Base-by-base conservation (phyloP, 2,329 filamentous ascomycete genomes). In the Metarhizium brunneum region DNA sequence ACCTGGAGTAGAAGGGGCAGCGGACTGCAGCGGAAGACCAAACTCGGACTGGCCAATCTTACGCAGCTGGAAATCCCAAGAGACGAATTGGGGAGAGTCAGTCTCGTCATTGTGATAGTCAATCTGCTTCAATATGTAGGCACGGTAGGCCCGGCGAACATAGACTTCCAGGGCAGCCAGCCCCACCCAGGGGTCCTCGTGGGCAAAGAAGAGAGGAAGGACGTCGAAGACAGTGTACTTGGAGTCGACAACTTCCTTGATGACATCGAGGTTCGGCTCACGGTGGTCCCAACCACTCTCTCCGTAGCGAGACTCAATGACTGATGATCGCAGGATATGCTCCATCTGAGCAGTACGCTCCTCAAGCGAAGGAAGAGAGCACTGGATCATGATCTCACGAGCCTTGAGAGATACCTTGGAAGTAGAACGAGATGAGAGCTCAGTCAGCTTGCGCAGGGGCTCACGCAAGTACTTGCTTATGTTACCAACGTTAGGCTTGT, bases 161-260 rank as follows among this genome's bases (percentile, higher is more conserved):
- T 99, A 99, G 51, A 97, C 92, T 70, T 99, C 94, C 4, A 99
- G 82, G 50, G 94, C 90, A 57, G 94, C 94, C 59, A 96, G 78
- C 7, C 90, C 90, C 35, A 99, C 92, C 90, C 91, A 97, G 13
- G 90, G 86, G 67, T 99, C 94, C 47, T 89, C 83, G 73, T 99
- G 91, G 38, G 86, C 88, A 68, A 99, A 99, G 83, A 99, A 99
- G 56, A 90, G 85, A 7, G 92, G 88, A 62, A 99, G 74, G 18
- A 99, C 94, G 68, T 99, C 94, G 64, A 96, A 96, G 61, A 99
- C 94, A 47, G 92, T 97, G 77, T 95, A 97, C 76, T 95, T 95
- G 54, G 94, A 97, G 73, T 99, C 94, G 53, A 99, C 90, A 36
- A 99, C 92, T 72, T 99, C 94, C 79, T 96, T 96, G 75, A 99